These are phyloP conservation scores for Mycena amicta DNA, from an alignment of 768 basidiomycete species.

Conservation along the genomic window DNA sequence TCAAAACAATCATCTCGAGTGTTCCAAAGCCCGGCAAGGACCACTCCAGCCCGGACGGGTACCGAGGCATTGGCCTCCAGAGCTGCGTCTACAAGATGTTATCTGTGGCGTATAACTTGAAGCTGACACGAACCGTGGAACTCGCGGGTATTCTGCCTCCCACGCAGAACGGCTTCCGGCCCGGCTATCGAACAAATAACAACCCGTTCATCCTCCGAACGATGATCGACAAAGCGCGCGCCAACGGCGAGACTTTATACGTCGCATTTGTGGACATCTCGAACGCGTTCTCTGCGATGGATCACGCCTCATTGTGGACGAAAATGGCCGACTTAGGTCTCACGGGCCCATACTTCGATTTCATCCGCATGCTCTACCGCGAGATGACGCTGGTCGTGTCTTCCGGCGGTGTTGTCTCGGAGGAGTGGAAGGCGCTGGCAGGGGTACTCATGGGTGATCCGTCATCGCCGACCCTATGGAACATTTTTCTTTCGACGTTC, in stretches of 20 bases:
- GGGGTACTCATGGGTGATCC: no score
- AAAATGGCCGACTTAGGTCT: neutral
- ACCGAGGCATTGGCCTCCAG: slow-evolving; percentile 22
- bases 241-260: slow-evolving; percentile 21
- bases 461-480: no score
- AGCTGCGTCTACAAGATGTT: slow-evolving; percentile 25
- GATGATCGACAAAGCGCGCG: slow-evolving; percentile 23
- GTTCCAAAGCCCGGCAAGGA: slow-evolving; percentile 21
- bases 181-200: slow-evolving; percentile 24
- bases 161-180: slow-evolving; percentile 35
- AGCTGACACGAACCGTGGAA: slow-evolving; percentile 20
- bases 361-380: slow-evolving; percentile 2
- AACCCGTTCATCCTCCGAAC: no score
- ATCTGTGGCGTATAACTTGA: slow-evolving; percentile 19
- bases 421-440: neutral
- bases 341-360: slow-evolving; percentile 8
- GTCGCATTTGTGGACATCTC: slow-evolving; percentile 27
- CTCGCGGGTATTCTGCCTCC: slow-evolving; percentile 20
- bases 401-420: neutral
- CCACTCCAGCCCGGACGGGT: slow-evolving; percentile 10
- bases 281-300: no score
- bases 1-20: no score
- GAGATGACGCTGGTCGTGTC: slow-evolving; percentile 3
- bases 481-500: no score
- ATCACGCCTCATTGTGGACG: slow-evolving; percentile 19